phyloP scores from a whole-genome alignment of 768 basidiomycete genomes.

The Mycena sanguinolenta region DNA sequence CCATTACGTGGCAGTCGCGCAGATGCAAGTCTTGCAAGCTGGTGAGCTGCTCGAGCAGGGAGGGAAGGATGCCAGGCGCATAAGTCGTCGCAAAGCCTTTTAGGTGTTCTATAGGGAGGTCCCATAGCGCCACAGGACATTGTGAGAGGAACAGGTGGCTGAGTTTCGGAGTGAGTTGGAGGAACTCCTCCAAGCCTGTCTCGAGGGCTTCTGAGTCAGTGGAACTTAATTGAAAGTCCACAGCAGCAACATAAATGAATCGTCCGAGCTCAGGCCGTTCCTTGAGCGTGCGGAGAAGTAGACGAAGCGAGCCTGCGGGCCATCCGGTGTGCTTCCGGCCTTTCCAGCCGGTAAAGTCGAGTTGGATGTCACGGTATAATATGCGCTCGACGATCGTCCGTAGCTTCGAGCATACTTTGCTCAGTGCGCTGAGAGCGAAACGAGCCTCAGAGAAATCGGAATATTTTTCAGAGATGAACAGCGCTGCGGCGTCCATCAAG shows the following conservation, averaged over 20 bases:
- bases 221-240: slow-evolving; percentile 44
- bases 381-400: slow-evolving; percentile 42
- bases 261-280: slow-evolving; percentile 43
- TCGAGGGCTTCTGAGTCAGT: slow-evolving; percentile 40
- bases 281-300: slow-evolving; percentile 44
- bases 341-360: slow-evolving; percentile 49
- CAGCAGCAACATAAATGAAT: slow-evolving; percentile 39
- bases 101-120: slow-evolving; percentile 37
- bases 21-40: slow-evolving; percentile 43
- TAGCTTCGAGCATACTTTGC: slow-evolving; percentile 39
- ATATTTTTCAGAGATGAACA: slow-evolving; percentile 45
- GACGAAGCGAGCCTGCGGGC: slow-evolving; percentile 43
- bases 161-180: slow-evolving; percentile 41
- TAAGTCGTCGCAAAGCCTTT: slow-evolving; percentile 45
- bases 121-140: slow-evolving; percentile 47
- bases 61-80: slow-evolving; percentile 44
- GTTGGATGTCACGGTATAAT: slow-evolving; percentile 45
- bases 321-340: slow-evolving; percentile 46
- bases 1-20: slow-evolving; percentile 45
- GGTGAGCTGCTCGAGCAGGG: slow-evolving; percentile 42
- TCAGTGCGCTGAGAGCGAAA: slow-evolving; percentile 42
- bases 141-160: slow-evolving; percentile 44
- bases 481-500: slow-evolving; percentile 40
- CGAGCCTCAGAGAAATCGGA: slow-evolving; percentile 44
- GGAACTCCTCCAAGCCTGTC: slow-evolving; percentile 41